Percentiles rank a stretch among this genome's conserved stretches.
phyloP scores from a whole-genome alignment of 2,329 filamentous ascomycete species.

The Pseudopyricularia javanii region DNA sequence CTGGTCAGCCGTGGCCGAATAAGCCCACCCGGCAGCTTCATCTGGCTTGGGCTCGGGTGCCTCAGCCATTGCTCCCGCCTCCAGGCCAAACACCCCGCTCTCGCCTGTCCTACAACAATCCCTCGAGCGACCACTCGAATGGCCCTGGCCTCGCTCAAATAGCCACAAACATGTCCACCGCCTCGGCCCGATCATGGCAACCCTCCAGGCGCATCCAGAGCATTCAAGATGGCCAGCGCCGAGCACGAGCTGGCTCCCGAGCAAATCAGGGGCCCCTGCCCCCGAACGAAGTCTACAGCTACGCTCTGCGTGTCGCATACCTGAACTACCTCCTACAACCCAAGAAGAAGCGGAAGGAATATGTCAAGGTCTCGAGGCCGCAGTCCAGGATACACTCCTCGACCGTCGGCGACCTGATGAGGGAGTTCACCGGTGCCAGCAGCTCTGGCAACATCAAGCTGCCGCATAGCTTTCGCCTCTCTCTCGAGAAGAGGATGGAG shows the following conservation, averaged over 20 bases:
- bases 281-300: conserved; percentile 79
- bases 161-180: conserved; percentile 31
- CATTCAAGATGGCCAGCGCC: conserved; percentile 26
- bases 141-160: background rate
- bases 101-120: background rate
- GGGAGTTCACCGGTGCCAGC: conserved; percentile 53
- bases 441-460: conserved; percentile 42
- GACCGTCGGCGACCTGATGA: conserved; percentile 74
- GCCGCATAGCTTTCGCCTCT: conserved; percentile 38
- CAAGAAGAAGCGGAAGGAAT: conserved; percentile 79
- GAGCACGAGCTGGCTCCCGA: conserved; percentile 30
- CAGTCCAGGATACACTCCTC: conserved; percentile 52
- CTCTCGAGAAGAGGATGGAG: conserved; percentile 60
- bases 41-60: background rate
- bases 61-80: background rate
- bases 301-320: conserved; percentile 81
- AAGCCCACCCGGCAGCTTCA: background rate
- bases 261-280: conserved; percentile 35
- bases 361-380: conserved; percentile 55
- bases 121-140: background rate
- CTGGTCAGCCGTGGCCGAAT: background rate
- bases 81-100: background rate
- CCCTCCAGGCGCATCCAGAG: conserved; percentile 31
- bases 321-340: conserved; percentile 89
- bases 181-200: conserved; percentile 33